Base-by-base conservation (phyloP, 805 yeast species). In the Starmerella powellii region DNA sequence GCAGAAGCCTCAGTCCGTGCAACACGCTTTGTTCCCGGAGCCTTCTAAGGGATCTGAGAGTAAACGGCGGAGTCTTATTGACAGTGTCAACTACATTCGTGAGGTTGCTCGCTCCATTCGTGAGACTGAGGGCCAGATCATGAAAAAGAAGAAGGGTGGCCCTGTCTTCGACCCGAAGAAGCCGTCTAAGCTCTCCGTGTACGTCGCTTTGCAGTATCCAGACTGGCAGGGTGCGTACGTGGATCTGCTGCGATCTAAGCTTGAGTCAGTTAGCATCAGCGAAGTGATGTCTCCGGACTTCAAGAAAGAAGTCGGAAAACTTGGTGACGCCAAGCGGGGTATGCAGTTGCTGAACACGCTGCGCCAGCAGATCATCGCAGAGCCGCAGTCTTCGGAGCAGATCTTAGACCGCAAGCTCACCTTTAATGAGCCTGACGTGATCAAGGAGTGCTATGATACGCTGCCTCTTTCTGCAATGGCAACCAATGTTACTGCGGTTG, bases 281-380 rank as follows among this genome's bases (percentile, higher is more conserved):
- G 59, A 58, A 21, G 21, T 33, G 11, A 58, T 62, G 54, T 49
- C 61, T 21, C 60, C 60, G 10, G 65, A 60, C 17, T 55, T 64
- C 53, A 62, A 63, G 52, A 56, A 57, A 47, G 53, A 57, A 41
- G 69, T 65, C 21, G 56, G 61, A 38, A 57, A 62, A 46, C 51
- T 63, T 11, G 70, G 69, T 13, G 97, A 91, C 57, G 83, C 87
- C 82, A 91, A 91, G 73, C 80, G 93, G 55, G 96, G 95, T 46
- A 91, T 91, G 97, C 97, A 97, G 46, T 88, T 87, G 63, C 86
- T 91, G 48, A 78, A 88, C 50, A 67, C 75, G 54, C 68, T 91
- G 62, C 87, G 91, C 64, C 83, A 79, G 59, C 77, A 94, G 66
- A 70, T 91, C 52, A 64, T 70, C 31, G 44, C 51, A 27, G 58